Percentiles rank a stretch among this genome's conserved stretches.
These are phyloP conservation scores for Lepidium sativum DNA, from an alignment of 345 rosid genomes.

Conservation along the genomic window DNA sequence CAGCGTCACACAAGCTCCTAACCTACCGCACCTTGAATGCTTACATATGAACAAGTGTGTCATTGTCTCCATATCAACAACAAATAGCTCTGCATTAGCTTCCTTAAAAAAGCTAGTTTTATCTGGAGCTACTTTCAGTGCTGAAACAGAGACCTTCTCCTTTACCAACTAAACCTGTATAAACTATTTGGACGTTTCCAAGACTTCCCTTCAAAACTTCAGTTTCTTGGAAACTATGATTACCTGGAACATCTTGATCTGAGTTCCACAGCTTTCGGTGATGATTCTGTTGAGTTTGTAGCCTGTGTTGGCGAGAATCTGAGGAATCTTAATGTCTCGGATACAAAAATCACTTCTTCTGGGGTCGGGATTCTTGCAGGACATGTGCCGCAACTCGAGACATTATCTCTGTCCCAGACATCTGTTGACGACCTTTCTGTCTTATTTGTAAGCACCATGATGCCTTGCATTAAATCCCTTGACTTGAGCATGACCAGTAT, in stretches of 20 bases:
- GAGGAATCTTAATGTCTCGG: conserved; percentile 51
- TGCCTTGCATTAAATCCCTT: conserved; percentile 51
- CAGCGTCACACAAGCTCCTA: conserved; percentile 49
- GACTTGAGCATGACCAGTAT: conserved; percentile 68
- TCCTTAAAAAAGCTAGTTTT: conserved; percentile 48
- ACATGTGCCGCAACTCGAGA: conserved; percentile 60
- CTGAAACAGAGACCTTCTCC: conserved; percentile 47
- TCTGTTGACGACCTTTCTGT: conserved; percentile 52
- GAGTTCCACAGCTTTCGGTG: conserved; percentile 48
- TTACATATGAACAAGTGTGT: conserved; percentile 76
- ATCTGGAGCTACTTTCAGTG: conserved; percentile 53
- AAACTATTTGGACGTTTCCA: conserved; percentile 56
- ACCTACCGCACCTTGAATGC: conserved; percentile 53
- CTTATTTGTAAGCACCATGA: conserved; percentile 40
- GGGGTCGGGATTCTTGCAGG: conserved; percentile 56
- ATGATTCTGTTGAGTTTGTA: conserved; percentile 54
- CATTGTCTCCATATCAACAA: conserved; percentile 40
- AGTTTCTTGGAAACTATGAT: conserved; percentile 48
- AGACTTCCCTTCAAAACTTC: conserved; percentile 47
- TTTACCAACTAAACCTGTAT: conserved; percentile 38
- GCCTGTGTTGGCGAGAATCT: conserved; percentile 51
- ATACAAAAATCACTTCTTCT: conserved; percentile 59
- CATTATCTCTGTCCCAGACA: conserved; percentile 49
- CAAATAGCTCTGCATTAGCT: conserved; percentile 30
- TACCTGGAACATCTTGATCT: conserved; percentile 68